Evolutionary conservation across 192 early-diverging fungal species (phyloP).

Genomic region (Gamsiella multidivaricata): DNA sequence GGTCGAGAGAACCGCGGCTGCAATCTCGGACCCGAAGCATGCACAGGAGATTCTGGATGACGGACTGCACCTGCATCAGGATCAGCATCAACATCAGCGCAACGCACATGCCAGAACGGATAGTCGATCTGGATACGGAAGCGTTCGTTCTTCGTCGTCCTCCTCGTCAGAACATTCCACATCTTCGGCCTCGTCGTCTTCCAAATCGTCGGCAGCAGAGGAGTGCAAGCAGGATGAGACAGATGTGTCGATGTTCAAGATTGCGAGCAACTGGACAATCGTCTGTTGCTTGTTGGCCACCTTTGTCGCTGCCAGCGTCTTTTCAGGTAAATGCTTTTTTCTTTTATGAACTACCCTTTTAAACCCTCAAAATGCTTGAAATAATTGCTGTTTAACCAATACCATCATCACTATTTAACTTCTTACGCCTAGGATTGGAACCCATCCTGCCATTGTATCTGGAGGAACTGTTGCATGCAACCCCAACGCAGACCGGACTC

Average conservation of each 20-base stretch:
- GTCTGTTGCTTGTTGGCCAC: slow-evolving; percentile 56
- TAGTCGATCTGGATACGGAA: background rate
- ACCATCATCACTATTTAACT: background rate
- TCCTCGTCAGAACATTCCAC: too few relatives aligned
- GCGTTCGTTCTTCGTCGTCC: background rate
- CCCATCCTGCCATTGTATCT: slow-evolving; percentile 67
- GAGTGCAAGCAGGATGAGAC: background rate
- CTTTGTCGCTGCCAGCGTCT: slow-evolving; percentile 61
- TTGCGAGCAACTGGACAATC: slow-evolving; percentile 61
- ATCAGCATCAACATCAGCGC: background rate
- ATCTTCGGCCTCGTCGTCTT: slow-evolving; percentile 9
- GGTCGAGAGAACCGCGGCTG: slow-evolving; percentile 18
- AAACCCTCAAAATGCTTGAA: background rate
- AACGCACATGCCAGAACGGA: background rate
- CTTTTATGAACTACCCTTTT: background rate
- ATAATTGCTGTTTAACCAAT: too few relatives aligned
- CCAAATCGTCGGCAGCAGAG: background rate
- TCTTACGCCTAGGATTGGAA: slow-evolving; percentile 55
- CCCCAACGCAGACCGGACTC: slow-evolving; percentile 61
- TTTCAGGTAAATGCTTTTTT: slow-evolving; percentile 51
- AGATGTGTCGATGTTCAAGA: slow-evolving; percentile 54
- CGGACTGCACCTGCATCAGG: slow-evolving; percentile 17
- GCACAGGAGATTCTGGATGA: slow-evolving; percentile 50
- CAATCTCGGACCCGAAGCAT: slow-evolving; percentile 36
- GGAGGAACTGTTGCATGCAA: slow-evolving; percentile 44